Evolutionary conservation across 257 asterid species (phyloP).

Genomic region (Hygrophila difformis): DNA sequence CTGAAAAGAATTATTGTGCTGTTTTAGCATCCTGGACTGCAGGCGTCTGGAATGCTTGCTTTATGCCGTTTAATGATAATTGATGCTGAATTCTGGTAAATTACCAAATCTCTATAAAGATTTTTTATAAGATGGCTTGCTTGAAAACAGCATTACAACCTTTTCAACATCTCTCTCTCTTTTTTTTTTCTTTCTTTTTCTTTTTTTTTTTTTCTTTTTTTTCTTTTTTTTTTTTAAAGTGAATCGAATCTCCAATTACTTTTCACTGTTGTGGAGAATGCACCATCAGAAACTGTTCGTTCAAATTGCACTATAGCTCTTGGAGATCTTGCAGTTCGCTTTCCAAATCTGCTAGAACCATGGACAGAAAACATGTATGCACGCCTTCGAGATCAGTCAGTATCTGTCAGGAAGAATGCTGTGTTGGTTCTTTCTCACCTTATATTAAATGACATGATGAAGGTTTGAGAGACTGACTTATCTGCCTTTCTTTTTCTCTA

Average conservation of each 20-base stretch:
- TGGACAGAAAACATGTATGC: slow-evolving; percentile 98
- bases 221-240: slow-evolving; percentile 31
- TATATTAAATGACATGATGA: slow-evolving; percentile 95
- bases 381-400: slow-evolving; percentile 78
- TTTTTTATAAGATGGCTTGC: not conserved
- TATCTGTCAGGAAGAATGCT: slow-evolving; percentile 77
- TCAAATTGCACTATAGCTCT: slow-evolving; percentile 96
- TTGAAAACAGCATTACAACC: not conserved
- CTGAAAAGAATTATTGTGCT: slow-evolving; percentile 25
- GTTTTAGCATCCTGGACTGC: slow-evolving; percentile 73
- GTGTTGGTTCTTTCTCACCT: slow-evolving; percentile 97
- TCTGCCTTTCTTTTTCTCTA: slow-evolving; percentile 10
- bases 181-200: slow-evolving; percentile 11
- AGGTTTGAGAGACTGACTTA: slow-evolving; percentile 40
- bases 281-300: slow-evolving; percentile 85
- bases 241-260: slow-evolving; percentile 91
- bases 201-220: slow-evolving; percentile 12
- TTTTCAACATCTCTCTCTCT: too few species aligned
- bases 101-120: slow-evolving; percentile 4
- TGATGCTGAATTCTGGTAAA: slow-evolving; percentile 87
- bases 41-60: slow-evolving; percentile 94
- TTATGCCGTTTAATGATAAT: slow-evolving; percentile 84
- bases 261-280: slow-evolving; percentile 95
- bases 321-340: slow-evolving; percentile 95
- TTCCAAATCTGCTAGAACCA: slow-evolving; percentile 92